Evolutionary conservation across 2,329 filamentous ascomycete species (phyloP).

Genomic region (Microdochium bolleyi): DNA sequence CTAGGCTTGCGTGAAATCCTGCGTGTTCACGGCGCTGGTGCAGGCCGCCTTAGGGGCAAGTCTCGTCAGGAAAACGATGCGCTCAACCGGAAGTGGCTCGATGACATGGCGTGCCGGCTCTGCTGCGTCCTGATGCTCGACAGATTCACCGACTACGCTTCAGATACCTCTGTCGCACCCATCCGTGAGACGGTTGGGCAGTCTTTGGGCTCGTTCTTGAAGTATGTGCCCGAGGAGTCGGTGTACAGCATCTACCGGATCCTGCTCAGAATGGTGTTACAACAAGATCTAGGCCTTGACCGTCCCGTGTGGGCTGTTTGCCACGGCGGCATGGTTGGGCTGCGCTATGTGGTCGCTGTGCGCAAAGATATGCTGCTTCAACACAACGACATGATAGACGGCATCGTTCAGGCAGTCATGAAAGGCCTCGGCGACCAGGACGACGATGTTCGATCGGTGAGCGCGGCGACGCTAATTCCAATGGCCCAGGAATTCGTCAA

Average conservation of each 20-base stretch:
- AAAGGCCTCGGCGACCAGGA: constrained; percentile 85
- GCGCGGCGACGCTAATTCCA: constrained; percentile 92
- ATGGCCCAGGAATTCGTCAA: constrained; percentile 93
- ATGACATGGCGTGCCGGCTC: constrained; percentile 89
- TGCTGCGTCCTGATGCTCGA: constrained; percentile 97
- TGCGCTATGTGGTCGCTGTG: constrained; percentile 91
- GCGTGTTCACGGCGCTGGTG: constrained; percentile 82
- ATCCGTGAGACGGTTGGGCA: constrained; percentile 95
- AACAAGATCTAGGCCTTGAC: constrained; percentile 68
- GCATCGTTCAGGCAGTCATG: constrained; percentile 87
- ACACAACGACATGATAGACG: constrained; percentile 81
- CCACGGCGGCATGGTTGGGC: constrained; percentile 94
- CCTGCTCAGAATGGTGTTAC: constrained; percentile 85
- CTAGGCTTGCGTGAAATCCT: constrained; percentile 91
- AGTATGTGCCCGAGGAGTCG: constrained; percentile 69
- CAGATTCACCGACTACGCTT: constrained; percentile 95
- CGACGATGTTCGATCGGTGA: constrained; percentile 94
- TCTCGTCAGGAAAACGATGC: constrained; percentile 65
- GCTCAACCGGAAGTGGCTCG: constrained; percentile 79
- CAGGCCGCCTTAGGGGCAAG: constrained; percentile 69
- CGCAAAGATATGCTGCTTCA: constrained; percentile 84
- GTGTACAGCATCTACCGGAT: constrained; percentile 81
- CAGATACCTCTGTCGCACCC: constrained; percentile 91
- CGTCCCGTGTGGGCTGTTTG: constrained; percentile 86
- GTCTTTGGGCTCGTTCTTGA: constrained; percentile 80